These are phyloP conservation scores for Puccinia novopanici DNA, from an alignment of 1,284 basidiomycete species.

Conservation along the genomic window DNA sequence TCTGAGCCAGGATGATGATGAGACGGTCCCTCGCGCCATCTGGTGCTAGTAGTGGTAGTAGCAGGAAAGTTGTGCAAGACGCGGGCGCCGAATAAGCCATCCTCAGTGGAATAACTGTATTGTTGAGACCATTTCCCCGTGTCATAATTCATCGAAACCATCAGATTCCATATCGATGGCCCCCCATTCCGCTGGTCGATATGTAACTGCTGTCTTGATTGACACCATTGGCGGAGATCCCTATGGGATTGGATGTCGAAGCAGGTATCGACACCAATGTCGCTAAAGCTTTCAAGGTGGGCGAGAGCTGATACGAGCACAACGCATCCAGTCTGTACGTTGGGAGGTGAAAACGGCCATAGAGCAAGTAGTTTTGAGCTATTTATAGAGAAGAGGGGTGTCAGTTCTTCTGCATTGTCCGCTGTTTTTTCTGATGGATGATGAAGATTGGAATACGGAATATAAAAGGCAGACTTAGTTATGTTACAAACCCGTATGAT, in stretches of 20 bases:
- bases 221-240: not conserved
- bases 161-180: constrained; percentile 65
- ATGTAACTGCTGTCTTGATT: constrained; percentile 14
- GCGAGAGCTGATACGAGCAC: constrained; percentile 37
- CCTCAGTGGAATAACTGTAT: constrained; percentile 90
- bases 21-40: not conserved
- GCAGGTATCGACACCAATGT: constrained; percentile 37
- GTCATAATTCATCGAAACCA: constrained; percentile 87
- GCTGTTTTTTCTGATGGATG: not conserved
- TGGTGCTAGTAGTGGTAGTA: constrained; percentile 57
- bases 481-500: constrained; percentile 30
- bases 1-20: constrained; percentile 13
- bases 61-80: constrained; percentile 91
- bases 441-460: not conserved
- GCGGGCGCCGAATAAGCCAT: constrained; percentile 85
- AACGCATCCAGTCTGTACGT: constrained; percentile 37
- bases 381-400: not conserved
- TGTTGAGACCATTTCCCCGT: constrained; percentile 89
- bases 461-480: constrained; percentile 32
- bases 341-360: constrained; percentile 43
- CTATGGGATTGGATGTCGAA: constrained; percentile 1
- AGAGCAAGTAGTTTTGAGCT: constrained; percentile 33
- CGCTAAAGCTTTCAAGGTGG: constrained; percentile 27
- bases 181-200: not conserved
- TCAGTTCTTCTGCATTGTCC: not conserved